phyloP scores from a whole-genome alignment of 129 eudicot species.

The Pulicaria dysenterica region DNA sequence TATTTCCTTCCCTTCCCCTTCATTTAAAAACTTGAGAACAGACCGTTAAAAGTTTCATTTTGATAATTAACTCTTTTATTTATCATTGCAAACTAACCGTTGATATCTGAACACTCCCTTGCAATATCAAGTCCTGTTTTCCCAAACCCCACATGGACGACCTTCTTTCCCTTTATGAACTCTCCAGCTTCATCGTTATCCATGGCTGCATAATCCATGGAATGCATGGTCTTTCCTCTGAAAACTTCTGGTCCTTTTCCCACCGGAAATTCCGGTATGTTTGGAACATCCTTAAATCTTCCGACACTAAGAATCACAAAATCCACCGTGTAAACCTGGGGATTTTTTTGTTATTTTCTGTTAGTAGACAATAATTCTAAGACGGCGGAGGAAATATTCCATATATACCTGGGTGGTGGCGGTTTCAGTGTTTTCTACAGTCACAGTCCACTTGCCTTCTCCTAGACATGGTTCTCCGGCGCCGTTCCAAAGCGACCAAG shows the following conservation, averaged over 20 bases:
- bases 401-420: neutral
- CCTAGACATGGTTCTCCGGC: neutral
- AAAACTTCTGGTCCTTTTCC: slow-evolving; percentile 45
- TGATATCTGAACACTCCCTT: slow-evolving; percentile 25
- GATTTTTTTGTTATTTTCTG: too few species aligned
- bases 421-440: neutral
- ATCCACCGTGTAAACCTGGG: slow-evolving; percentile 42
- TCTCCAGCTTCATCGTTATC: slow-evolving; percentile 12
- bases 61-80: too few species aligned
- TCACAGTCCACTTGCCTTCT: neutral
- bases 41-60: too few species aligned
- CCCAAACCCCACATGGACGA: slow-evolving; percentile 43
- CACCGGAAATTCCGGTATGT: slow-evolving; percentile 47
- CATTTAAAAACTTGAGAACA: too few species aligned
- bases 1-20: too few species aligned
- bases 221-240: slow-evolving; percentile 47
- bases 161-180: slow-evolving; percentile 33
- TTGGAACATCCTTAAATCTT: slow-evolving; percentile 50
- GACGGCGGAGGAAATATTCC: neutral
- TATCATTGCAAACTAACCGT: slow-evolving; percentile 23
- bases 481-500: neutral
- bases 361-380: neutral
- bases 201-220: slow-evolving; percentile 48
- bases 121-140: slow-evolving; percentile 32
- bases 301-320: slow-evolving; percentile 57